Conservation (phyloP, 805 yeast genomes). For the Osmozyma mogii region DNA sequence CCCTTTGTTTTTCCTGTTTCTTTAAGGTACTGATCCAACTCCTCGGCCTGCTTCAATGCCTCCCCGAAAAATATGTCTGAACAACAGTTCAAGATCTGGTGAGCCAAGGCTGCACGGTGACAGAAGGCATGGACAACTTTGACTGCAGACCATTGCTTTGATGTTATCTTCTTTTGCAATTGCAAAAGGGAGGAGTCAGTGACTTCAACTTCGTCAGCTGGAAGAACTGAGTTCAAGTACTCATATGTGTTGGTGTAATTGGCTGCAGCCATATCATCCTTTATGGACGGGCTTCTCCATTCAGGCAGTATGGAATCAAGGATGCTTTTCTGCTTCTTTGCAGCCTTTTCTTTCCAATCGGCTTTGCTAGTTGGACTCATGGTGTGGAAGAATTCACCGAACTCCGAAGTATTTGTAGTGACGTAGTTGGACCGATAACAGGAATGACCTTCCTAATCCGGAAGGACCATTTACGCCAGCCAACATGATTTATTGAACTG, state of each 20-base stretch:
- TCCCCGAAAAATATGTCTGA: constrained; percentile 16
- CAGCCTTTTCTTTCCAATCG: no score
- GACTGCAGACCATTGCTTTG: constrained; percentile 1
- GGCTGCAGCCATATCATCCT: no score
- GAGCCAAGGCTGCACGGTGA: constrained; percentile 19
- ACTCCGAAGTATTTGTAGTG: no score
- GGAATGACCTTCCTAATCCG: no score
- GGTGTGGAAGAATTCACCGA: no score
- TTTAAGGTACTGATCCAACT: constrained; percentile 9
- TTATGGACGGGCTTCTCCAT: no score
- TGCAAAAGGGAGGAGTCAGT: background rate
- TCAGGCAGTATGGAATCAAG: no score
- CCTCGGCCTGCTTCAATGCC: constrained; percentile 14
- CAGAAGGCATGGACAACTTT: constrained; percentile 15
- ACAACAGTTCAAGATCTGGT: constrained; percentile 17
- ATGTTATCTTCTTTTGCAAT: background rate
- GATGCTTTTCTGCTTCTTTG: no score
- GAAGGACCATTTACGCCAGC: no score
- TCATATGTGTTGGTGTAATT: background rate
- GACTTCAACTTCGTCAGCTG: background rate
- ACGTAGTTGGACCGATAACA: no score
- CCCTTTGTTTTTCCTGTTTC: constrained; percentile 9
- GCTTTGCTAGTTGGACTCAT: no score
- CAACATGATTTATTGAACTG: no score
- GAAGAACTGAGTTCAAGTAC: constrained; percentile 1